phyloP scores from a whole-genome alignment of 768 basidiomycete genomes.

The Pleurotus ostreatus region DNA sequence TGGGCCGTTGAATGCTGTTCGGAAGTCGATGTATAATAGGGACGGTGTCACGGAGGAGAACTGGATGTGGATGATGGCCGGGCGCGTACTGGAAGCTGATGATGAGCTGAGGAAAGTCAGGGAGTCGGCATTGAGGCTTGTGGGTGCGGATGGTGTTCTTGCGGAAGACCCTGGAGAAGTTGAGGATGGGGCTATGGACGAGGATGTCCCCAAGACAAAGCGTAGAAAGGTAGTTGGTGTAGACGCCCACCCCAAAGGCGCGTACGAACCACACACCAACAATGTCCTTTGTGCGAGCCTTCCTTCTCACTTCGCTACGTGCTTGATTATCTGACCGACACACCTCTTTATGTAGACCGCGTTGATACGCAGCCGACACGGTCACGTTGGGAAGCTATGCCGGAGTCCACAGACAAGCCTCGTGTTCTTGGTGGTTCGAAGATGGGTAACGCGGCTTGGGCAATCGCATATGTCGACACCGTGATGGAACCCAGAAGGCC shows the following conservation, averaged over 20 bases:
- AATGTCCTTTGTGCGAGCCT: slow-evolving; percentile 62
- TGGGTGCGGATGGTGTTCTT: slow-evolving; percentile 38
- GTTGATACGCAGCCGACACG: slow-evolving; percentile 72
- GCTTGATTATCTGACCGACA: slow-evolving; percentile 6
- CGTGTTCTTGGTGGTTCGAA: slow-evolving; percentile 67
- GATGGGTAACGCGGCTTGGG: slow-evolving; percentile 79
- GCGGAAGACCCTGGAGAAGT: slow-evolving; percentile 16
- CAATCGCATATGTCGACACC: slow-evolving; percentile 72
- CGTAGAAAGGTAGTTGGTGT: slow-evolving; percentile 20
- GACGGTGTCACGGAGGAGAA: slow-evolving; percentile 85
- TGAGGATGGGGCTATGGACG: slow-evolving; percentile 20
- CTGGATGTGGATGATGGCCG: slow-evolving; percentile 86
- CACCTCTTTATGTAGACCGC: slow-evolving; percentile 47
- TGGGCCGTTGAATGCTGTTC: slow-evolving; percentile 79
- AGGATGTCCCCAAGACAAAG: slow-evolving; percentile 15
- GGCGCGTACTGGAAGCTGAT: slow-evolving; percentile 58
- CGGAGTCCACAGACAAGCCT: slow-evolving; percentile 36
- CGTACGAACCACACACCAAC: slow-evolving; percentile 82
- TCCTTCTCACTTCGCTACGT: neutral
- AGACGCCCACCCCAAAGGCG: slow-evolving; percentile 49
- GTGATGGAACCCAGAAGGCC: slow-evolving; percentile 31
- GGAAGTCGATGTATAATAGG: slow-evolving; percentile 73
- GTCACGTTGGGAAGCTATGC: slow-evolving; percentile 55
- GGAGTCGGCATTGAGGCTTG: slow-evolving; percentile 46
- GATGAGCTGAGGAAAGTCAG: slow-evolving; percentile 61